phyloP scores from a whole-genome alignment of 345 rosid species.

The Schrenkiella parvula region DNA sequence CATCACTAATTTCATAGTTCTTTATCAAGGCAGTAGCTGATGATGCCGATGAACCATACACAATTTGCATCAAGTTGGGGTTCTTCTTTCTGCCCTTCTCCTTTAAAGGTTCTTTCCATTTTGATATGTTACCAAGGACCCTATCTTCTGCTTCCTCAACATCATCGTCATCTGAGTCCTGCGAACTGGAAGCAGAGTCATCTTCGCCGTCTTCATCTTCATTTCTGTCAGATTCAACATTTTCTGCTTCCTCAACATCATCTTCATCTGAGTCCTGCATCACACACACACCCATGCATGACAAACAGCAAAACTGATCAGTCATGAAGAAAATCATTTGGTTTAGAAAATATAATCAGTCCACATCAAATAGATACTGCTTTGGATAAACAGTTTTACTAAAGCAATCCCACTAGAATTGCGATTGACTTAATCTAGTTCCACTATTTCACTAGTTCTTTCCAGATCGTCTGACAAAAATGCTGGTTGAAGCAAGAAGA shows the following conservation, averaged over 20 bases:
- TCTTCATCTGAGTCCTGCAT: constrained; percentile 45
- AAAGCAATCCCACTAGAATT: background rate
- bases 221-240: constrained; percentile 11
- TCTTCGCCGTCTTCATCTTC: constrained; percentile 14
- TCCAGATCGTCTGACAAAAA: background rate
- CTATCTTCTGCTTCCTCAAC: constrained; percentile 30
- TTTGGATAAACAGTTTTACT: background rate
- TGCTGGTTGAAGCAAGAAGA: background rate
- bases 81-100: constrained; percentile 52
- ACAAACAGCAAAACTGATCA: background rate
- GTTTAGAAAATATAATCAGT: background rate
- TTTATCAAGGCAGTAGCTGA: constrained; percentile 27
- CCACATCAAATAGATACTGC: background rate
- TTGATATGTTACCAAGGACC: constrained; percentile 66
- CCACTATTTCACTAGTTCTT: background rate
- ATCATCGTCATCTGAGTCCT: constrained; percentile 10
- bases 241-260: constrained; percentile 15
- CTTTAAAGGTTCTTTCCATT: constrained; percentile 73
- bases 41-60: constrained; percentile 61
- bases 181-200: background rate
- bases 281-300: constrained; percentile 13
- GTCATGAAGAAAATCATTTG: background rate
- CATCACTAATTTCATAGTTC: constrained; percentile 42
- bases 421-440: background rate
- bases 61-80: constrained; percentile 70